Base-by-base conservation (phyloP, 2,329 filamentous ascomycete genomes). In the Sclerotinia borealis region DNA sequence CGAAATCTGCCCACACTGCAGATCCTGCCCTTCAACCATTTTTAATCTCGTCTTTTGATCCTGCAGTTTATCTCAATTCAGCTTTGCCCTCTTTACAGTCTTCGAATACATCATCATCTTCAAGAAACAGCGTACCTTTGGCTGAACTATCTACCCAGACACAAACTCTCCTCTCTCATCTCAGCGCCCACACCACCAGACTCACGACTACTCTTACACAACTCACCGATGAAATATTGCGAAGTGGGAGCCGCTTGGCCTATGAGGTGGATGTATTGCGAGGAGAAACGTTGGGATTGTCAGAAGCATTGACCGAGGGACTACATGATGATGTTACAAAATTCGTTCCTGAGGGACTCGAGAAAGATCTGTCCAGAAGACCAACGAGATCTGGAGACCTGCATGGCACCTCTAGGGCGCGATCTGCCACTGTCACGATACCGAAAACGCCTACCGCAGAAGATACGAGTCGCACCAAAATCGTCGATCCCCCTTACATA, bases 191-290 rank as follows among this genome's bases (percentile, higher is more conserved):
- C 74, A 96, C 92, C 1, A 89, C 91, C 22, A 85, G 92, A 51
- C 80, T 97, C 9, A 92, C 92, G 17, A 86, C 83, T 61, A 90
- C 87, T 51, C 82, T 99, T 64, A 96, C 92, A 37, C 88, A 93
- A 72, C 80, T 98, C 65, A 97, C 95, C 13, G 93, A 99, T 75
- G 95, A 98, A 69, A 98, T 99, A 67, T 77, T 99, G 66, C 85
- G 95, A 63, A 93, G 91, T 72, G 91, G 93, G 31, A 92, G 91
- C 68, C 84, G 93, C 4, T 79, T 99, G 63, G 92, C 93, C 25
- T 99, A 99, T 73, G 91, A 98, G 76, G 93, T 98, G 25, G 93
- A 98, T 76, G 84, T 98, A 22, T 77, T 98, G 55, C 85, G 92
- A n/a, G 93, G 93, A 67, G 93, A 97, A 76, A 90, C 92, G 2